Evolutionary conservation across 176 grass and related monocot species (phyloP).

Genomic region (Leersia perrieri): DNA sequence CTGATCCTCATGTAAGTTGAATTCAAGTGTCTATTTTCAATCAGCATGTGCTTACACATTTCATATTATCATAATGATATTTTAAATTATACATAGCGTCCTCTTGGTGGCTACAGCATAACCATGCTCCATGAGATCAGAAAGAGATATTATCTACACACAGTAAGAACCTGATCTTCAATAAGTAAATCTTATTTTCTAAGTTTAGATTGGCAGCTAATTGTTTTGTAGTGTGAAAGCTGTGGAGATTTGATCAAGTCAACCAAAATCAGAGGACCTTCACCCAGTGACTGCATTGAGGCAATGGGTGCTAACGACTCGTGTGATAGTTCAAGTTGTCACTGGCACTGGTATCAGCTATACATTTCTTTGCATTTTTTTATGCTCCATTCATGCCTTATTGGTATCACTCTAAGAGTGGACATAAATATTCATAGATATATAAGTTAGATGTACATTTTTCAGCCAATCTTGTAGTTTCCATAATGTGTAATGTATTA

Average conservation of each 20-base stretch:
- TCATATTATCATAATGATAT: constrained; percentile 11
- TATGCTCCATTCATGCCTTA: neutral
- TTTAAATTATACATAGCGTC: constrained; percentile 48
- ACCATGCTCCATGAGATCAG: constrained; percentile 38
- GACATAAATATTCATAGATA: neutral
- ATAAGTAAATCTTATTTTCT: constrained; percentile 9
- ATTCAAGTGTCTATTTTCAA: neutral
- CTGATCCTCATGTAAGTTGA: constrained; percentile 54
- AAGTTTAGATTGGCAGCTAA: constrained; percentile 25
- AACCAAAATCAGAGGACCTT: constrained; percentile 41
- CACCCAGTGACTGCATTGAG: constrained; percentile 45
- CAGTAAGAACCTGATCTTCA: constrained; percentile 38
- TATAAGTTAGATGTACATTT: constrained; percentile 4
- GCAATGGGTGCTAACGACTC: constrained; percentile 31
- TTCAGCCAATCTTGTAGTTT: neutral
- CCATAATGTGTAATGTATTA: neutral
- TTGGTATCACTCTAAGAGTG: neutral
- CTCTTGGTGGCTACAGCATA: constrained; percentile 59
- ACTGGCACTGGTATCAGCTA: constrained; percentile 56
- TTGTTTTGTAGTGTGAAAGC: constrained; percentile 47
- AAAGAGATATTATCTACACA: constrained; percentile 38
- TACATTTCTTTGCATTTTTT: constrained; percentile 17
- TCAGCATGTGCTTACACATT: constrained; percentile 9
- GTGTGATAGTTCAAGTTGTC: constrained; percentile 44
- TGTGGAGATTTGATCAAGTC: constrained; percentile 57